Conservation (phyloP, 306 rosid species). For the Fagus crenata region DNA sequence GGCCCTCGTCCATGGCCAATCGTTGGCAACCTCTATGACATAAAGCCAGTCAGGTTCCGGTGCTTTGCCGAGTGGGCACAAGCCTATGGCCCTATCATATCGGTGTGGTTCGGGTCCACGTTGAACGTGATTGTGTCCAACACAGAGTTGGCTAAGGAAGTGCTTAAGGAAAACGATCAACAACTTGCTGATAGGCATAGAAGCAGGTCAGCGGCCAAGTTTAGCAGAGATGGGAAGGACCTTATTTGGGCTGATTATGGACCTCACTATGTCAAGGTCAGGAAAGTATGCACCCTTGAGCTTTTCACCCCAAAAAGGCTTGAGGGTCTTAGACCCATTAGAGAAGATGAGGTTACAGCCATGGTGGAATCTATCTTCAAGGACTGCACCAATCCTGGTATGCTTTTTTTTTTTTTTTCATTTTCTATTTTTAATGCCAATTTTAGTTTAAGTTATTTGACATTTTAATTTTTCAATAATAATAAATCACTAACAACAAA, state of each 20-base stretch:
- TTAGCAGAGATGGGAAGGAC: slow-evolving; percentile 80
- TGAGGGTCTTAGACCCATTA: slow-evolving; percentile 62
- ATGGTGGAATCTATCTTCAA: slow-evolving; percentile 81
- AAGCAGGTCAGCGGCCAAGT: slow-evolving; percentile 67
- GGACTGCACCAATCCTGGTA: slow-evolving; percentile 54
- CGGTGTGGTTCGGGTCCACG: slow-evolving; percentile 86
- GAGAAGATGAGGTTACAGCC: slow-evolving; percentile 90
- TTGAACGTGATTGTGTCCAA: slow-evolving; percentile 69
- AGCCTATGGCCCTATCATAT: slow-evolving; percentile 72
- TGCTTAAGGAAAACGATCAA: slow-evolving; percentile 76
- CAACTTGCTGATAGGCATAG: slow-evolving; percentile 68
- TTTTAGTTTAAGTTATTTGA: too few relatives aligned
- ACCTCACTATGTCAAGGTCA: slow-evolving; percentile 91
- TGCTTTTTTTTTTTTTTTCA: neutral
- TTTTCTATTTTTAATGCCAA: too few relatives aligned
- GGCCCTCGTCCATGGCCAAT: slow-evolving; percentile 82
- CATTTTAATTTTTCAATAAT: too few relatives aligned
- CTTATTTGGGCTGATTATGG: slow-evolving; percentile 96
- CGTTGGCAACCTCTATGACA: slow-evolving; percentile 83
- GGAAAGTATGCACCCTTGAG: slow-evolving; percentile 89
- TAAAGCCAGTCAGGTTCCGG: slow-evolving; percentile 77
- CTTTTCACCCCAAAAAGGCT: slow-evolving; percentile 78
- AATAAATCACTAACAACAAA: too few relatives aligned
- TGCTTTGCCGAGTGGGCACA: slow-evolving; percentile 85
- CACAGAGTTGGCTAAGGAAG: slow-evolving; percentile 63